Base-by-base conservation (phyloP, 257 asterid species). In the Solanum peruvianum region DNA sequence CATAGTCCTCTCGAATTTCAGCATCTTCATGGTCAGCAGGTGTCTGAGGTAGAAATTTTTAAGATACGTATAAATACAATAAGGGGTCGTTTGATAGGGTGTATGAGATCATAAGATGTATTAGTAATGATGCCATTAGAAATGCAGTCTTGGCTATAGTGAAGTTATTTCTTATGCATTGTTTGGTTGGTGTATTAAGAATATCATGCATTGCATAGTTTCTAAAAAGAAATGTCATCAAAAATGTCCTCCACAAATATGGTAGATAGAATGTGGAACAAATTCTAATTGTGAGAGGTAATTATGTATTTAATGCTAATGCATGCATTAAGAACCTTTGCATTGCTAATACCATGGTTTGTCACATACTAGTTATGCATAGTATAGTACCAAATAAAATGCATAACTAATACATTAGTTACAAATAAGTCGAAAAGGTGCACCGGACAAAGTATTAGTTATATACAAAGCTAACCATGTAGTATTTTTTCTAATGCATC, bases 1-100 rank as follows among this genome's bases (percentile, higher is more conserved):
- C 93, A 89, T 83, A 84, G 75, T 88, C 93, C 88, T 92, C 94
- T 86, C 76, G 67, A 87, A 52, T 82, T 88, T 88, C 95, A 87
- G 91, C 89, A 87, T 87, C 92, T 29, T 88, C 91, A 75, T 87
- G 88, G 39, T 75, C 90, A 85, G 86, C 84, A 83, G 44, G 82
- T 12, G 82, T 83, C 98, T 92, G 91, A 72, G 56, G 82, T 33
- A 85, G 83, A 90, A 86, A 77, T 82, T 88, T 73, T 85, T 77
- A 62, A 69, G 41, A 88, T 90, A 76, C 89, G 87, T 87, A 86
- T 47, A 70, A 25, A 25, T 44, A 85, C 6, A 45, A 13, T 49
- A 84, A 62, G 70, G 31, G 31, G 31, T n/a, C 33, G 9, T 62
- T n/a, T 62, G 70, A 11, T 62, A n/a, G 33, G 33, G 16, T 62